Evolutionary conservation across 2,329 filamentous ascomycete species (phyloP).

Genomic region (Magnaporthales sp.): DNA sequence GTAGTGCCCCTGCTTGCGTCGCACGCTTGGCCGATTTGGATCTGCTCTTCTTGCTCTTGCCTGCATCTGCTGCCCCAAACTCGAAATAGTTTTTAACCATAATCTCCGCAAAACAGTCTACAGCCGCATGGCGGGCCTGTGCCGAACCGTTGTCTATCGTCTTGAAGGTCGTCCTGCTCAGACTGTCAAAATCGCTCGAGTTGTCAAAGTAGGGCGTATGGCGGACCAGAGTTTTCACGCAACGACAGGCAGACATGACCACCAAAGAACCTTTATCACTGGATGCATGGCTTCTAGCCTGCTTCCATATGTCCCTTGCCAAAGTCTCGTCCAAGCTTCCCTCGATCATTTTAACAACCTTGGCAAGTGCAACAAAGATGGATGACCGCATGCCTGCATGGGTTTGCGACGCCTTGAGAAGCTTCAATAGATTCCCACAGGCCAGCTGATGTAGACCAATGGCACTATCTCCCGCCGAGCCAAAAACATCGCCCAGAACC

Average conservation of each 20-base stretch:
- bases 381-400: slow-evolving; percentile 78
- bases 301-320: slow-evolving; percentile 91
- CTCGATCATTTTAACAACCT: slow-evolving; percentile 67
- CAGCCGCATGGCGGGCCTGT: slow-evolving; percentile 75
- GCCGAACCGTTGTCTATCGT: slow-evolving; percentile 70
- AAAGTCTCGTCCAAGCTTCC: slow-evolving; percentile 73
- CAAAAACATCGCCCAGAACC: slow-evolving; percentile 83
- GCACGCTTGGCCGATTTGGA: slow-evolving; percentile 46
- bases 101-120: slow-evolving; percentile 74
- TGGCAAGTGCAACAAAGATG: slow-evolving; percentile 65
- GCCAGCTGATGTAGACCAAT: slow-evolving; percentile 73
- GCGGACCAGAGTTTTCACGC: slow-evolving; percentile 63
- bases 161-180: slow-evolving; percentile 78
- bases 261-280: slow-evolving; percentile 79
- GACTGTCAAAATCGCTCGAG: slow-evolving; percentile 78
- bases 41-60: slow-evolving; percentile 64
- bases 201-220: slow-evolving; percentile 80
- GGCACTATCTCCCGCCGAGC: slow-evolving; percentile 86
- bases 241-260: slow-evolving; percentile 69
- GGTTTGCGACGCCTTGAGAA: slow-evolving; percentile 68
- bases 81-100: slow-evolving; percentile 75
- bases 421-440: slow-evolving; percentile 63
- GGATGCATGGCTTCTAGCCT: slow-evolving; percentile 66
- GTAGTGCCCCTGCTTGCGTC: slow-evolving; percentile 50
- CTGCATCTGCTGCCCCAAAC: slow-evolving; percentile 23